These are phyloP conservation scores for Fusarium austroafricanum DNA, from an alignment of 2,329 filamentous ascomycete species.

Conservation along the genomic window DNA sequence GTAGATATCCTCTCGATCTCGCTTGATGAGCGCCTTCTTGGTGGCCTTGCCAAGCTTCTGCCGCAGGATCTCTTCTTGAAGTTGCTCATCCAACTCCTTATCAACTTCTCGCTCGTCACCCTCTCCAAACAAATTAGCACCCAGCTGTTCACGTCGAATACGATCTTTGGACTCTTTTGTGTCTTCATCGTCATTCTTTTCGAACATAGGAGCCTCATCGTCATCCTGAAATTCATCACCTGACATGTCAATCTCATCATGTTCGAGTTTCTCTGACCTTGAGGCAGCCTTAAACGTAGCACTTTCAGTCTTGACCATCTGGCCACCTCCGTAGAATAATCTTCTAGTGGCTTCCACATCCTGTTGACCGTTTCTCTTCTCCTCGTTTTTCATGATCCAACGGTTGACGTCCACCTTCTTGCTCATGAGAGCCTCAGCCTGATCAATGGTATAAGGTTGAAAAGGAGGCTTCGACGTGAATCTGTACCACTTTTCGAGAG, in stretches of 20 bases:
- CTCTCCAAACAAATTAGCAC: slow-evolving; percentile 83
- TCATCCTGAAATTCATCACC: slow-evolving; percentile 87
- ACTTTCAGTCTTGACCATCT: slow-evolving; percentile 75
- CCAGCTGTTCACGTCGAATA: slow-evolving; percentile 84
- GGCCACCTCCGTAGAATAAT: slow-evolving; percentile 63
- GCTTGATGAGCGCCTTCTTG: slow-evolving; percentile 83
- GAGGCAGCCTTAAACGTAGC: slow-evolving; percentile 70
- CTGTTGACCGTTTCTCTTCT: slow-evolving; percentile 66
- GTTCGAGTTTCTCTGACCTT: slow-evolving; percentile 74
- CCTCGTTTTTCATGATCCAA: slow-evolving; percentile 80
- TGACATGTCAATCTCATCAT: slow-evolving; percentile 75
- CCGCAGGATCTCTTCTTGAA: slow-evolving; percentile 74
- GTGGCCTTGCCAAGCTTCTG: slow-evolving; percentile 80
- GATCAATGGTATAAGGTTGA: slow-evolving; percentile 80
- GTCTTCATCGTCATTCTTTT: slow-evolving; percentile 85
- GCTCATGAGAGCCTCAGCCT: slow-evolving; percentile 85
- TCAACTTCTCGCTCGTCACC: slow-evolving; percentile 78
- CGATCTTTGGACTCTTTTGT: slow-evolving; percentile 76
- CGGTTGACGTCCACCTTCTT: slow-evolving; percentile 80
- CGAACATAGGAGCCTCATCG: slow-evolving; percentile 81
- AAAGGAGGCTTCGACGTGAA: slow-evolving; percentile 86
- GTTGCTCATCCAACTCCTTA: slow-evolving; percentile 76
- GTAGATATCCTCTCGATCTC: slow-evolving; percentile 89
- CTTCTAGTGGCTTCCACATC: slow-evolving; percentile 70
- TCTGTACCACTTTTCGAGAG: slow-evolving; percentile 95